Conservation (phyloP, 768 basidiomycete species). For the Polyporus arcularius region DNA sequence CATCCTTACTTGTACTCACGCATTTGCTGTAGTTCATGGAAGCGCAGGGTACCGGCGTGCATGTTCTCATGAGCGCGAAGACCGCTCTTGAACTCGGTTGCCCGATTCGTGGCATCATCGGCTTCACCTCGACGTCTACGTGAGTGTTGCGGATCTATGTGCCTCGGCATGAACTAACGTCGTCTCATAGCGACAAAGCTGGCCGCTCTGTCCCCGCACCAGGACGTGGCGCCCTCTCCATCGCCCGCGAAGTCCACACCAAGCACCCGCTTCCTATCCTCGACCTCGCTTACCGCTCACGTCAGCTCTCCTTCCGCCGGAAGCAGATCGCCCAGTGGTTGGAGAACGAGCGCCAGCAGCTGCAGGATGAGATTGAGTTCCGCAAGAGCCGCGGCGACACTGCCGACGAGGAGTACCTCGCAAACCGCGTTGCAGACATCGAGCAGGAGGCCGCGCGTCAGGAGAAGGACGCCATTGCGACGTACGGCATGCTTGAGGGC, state of each 20-base stretch:
- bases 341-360: conserved; percentile 79
- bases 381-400: conserved; percentile 54
- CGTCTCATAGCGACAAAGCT: conserved; percentile 81
- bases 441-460: conserved; percentile 90
- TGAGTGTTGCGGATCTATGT: conserved; percentile 40
- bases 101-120: conserved; percentile 91
- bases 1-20: background rate
- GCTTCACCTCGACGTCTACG: conserved; percentile 96
- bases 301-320: conserved; percentile 95
- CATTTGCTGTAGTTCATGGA: conserved; percentile 79
- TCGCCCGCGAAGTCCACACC: conserved; percentile 82
- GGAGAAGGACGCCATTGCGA: conserved; percentile 89
- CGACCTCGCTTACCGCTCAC: conserved; percentile 83
- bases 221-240: conserved; percentile 86
- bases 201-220: conserved; percentile 98
- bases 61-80: conserved; percentile 95
- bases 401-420: conserved; percentile 68
- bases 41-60: conserved; percentile 93
- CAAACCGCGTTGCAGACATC: conserved; percentile 76
- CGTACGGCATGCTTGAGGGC: conserved; percentile 95
- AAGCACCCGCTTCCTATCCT: conserved; percentile 81
- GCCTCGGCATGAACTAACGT: conserved; percentile 2
- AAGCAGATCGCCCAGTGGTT: conserved; percentile 96
- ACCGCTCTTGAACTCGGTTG: conserved; percentile 94
- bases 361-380: conserved; percentile 75